A percentile compares a stretch with the other conserved stretches of the same genome.
These are phyloP conservation scores for Vigna angularis DNA, from an alignment of 306 rosid species.

Conservation along the genomic window DNA sequence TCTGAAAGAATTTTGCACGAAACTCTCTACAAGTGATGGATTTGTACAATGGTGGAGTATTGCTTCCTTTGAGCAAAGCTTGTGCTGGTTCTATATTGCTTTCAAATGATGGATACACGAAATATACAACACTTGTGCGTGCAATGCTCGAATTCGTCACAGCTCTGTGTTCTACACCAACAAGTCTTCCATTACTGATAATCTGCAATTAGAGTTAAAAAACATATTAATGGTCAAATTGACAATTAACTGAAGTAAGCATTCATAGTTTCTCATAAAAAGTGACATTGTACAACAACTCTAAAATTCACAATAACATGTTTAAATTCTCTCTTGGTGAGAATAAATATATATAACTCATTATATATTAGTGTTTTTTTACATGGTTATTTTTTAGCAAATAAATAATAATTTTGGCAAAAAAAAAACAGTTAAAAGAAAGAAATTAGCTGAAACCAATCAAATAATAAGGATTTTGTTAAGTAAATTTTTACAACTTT, in stretches of 20 bases:
- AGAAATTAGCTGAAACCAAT: too few relatives aligned
- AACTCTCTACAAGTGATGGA: slow-evolving; percentile 60
- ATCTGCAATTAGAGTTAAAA: slow-evolving; percentile 42
- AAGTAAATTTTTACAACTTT: too few relatives aligned
- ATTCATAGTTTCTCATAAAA: neutral
- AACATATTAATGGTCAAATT: neutral
- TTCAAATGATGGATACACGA: slow-evolving; percentile 65
- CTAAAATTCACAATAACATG: too few relatives aligned
- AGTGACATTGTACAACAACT: too few relatives aligned
- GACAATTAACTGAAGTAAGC: neutral
- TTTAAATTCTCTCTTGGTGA: too few relatives aligned
- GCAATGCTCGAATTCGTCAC: slow-evolving; percentile 63
- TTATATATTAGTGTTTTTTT: too few relatives aligned
- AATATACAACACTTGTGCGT: slow-evolving; percentile 60
- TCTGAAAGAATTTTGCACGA: slow-evolving; percentile 39
- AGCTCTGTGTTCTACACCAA: slow-evolving; percentile 70
- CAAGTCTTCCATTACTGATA: slow-evolving; percentile 65
- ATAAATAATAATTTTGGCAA: too few relatives aligned
- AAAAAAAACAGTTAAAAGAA: too few relatives aligned
- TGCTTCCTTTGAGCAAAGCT: slow-evolving; percentile 43
- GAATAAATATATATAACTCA: too few relatives aligned
- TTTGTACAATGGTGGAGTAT: slow-evolving; percentile 47
- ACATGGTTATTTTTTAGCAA: too few relatives aligned
- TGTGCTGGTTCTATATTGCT: slow-evolving; percentile 61
- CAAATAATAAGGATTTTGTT: too few relatives aligned